Evolutionary conservation across 148 eudicot genomes (phyloP), one percentile per base, ranked within the genome.

Genomic region (Camellia lanceoleosa): DNA sequence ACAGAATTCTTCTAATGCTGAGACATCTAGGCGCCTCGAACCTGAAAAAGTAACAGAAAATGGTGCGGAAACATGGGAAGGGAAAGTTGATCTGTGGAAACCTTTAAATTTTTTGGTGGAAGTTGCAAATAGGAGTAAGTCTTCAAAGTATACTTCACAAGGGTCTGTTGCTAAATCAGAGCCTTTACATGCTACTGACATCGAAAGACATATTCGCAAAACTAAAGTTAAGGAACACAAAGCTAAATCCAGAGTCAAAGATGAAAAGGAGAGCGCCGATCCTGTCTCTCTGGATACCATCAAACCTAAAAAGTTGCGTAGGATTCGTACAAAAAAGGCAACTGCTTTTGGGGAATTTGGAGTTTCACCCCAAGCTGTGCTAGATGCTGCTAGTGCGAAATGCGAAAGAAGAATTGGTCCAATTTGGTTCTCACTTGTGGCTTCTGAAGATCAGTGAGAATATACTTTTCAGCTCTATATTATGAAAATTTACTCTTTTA

Each of bases 91-190:
- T 83, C 85, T 87, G 14, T 95, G 99, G 99, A 93, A 89, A 76
- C 97, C 97, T 20, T 89, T 95, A 78, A 92, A 87, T 81, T 91
- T 84, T 86, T 86, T 95, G 68, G 93, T 92, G 80, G 99, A 95
- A 82, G 99, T 89, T 74, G 97, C 99, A 82, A 95, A 91, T 71
- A 81, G 93, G 86, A 92, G 89, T 75, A 95, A 95, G 80, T 90
- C 89, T 76, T 86, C 93, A 49, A 95, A 90, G 82, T 82, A 86
- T 74, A 82, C 79, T 80, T 80, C 88, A 70, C 93, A 85, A 84
- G 93, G 89, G 80, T 79, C 92, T 84, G 86, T 79, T 82, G 67
- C 79, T 61, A 89, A 88, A 86, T 44, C 85, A 79, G 94, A 92
- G 54, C 81, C 88, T 44, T 78, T 62, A 8, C 42, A 76, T 82